These are phyloP conservation scores for Colletotrichum sansevieriae DNA, from an alignment of 2,329 filamentous ascomycete species.

Conservation along the genomic window DNA sequence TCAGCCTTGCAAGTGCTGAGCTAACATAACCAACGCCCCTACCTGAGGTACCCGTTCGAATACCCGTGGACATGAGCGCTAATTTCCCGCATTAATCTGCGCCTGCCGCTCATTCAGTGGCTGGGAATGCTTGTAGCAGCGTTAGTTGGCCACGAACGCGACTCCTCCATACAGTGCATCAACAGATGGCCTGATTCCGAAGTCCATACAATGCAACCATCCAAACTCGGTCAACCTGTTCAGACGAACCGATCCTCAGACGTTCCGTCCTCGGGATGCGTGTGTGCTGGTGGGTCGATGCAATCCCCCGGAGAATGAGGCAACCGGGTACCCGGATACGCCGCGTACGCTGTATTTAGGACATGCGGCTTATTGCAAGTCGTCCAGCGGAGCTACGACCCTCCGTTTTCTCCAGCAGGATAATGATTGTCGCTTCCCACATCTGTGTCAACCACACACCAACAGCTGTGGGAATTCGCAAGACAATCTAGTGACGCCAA, in stretches of 20 bases:
- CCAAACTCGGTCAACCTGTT: background rate
- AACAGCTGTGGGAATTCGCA: too few relatives aligned
- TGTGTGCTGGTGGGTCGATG: background rate
- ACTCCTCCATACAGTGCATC: background rate
- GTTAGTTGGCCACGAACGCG: background rate
- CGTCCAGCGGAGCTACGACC: too few relatives aligned
- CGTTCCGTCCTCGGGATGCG: background rate
- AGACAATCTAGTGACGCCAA: too few relatives aligned
- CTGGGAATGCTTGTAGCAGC: conserved; percentile 2
- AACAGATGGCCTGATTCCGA: background rate
- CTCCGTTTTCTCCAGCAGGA: too few relatives aligned
- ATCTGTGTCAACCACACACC: too few relatives aligned
- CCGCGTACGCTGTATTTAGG: too few relatives aligned
- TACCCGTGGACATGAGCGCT: background rate
- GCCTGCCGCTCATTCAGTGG: conserved; percentile 2
- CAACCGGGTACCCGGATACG: background rate
- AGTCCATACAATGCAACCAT: background rate
- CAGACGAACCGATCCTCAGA: conserved; percentile 9
- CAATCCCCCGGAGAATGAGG: background rate
- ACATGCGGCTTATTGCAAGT: too few relatives aligned
- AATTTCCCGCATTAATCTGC: conserved; percentile 26
- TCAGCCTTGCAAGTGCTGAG: conserved; percentile 8
- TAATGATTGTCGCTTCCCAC: too few relatives aligned
- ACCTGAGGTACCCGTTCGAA: background rate
- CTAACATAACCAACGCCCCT: conserved; percentile 2